A percentile compares a stretch with the other conserved stretches of the same genome.
These are phyloP conservation scores for Inonotus obliquus DNA, from an alignment of 1,284 basidiomycete genomes.

Conservation along the genomic window DNA sequence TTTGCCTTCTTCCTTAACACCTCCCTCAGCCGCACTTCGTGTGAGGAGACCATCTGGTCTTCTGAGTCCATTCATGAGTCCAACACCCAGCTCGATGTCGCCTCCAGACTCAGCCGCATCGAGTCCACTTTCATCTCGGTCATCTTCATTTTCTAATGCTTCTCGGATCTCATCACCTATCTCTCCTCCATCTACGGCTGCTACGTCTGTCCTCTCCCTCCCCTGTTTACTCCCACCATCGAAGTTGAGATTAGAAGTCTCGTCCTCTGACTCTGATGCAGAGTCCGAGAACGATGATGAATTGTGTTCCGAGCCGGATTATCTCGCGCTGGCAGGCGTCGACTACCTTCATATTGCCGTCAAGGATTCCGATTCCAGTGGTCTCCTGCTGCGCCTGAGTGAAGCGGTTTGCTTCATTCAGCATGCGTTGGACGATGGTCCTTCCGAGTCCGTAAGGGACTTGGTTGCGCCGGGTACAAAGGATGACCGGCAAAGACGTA, in stretches of 20 bases:
- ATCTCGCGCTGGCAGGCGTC: constrained; percentile 20
- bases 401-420: constrained; percentile 39
- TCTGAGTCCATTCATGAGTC: not conserved
- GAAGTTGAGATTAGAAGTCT: constrained; percentile 5
- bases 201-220: constrained; percentile 13
- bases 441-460: constrained; percentile 5
- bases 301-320: not conserved
- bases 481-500: not conserved
- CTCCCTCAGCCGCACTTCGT: not conserved
- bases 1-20: constrained; percentile 27
- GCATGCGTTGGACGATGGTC: not conserved
- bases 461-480: not conserved
- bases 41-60: not conserved
- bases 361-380: constrained; percentile 32
- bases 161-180: not conserved
- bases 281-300: constrained; percentile 2
- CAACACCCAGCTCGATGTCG: not conserved
- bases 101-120: constrained; percentile 5
- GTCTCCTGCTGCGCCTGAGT: constrained; percentile 40
- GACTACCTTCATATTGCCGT: constrained; percentile 39
- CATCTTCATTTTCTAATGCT: constrained; percentile 15
- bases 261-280: not conserved
- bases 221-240: constrained; percentile 1
- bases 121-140: constrained; percentile 16
- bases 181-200: constrained; percentile 10